Base-by-base conservation (phyloP, 2,329 filamentous ascomycete species). In the Sclerotinia trifoliorum region DNA sequence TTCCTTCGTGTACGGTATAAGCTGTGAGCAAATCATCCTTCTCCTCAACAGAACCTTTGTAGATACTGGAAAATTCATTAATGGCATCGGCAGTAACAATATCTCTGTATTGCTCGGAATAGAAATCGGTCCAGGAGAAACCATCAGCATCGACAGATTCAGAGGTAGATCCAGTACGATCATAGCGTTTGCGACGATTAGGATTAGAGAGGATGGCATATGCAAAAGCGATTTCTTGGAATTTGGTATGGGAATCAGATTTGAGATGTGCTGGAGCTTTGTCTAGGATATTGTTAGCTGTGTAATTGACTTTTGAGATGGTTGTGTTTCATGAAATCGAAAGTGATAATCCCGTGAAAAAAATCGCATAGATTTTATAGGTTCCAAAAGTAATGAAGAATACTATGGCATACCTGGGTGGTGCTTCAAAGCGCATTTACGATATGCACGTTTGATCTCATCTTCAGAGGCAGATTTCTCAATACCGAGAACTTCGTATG, bases 81-180 rank as follows among this genome's bases (percentile, higher is more conserved):
- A 99, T 94, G 5, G 87, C 86, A 70, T 92, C 88, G 3, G 84
- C 81, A 24, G 88, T 93, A 63, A 99, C 84, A 35, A 92, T 84
- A 68, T 94, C 89, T 62, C 86, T 86, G 78, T 90, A 97, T 75
- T 97, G 93, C 72, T 90, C 88, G 66, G 89, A 87, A 83, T 96
- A 99, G 82, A 93, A 99, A 60, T 91, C 89, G 66, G 86, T 84
- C 95, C 95, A 99, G 82, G 92, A 87, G 81, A 98, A 99, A 66
- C 90, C 91, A 69, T 92, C 89, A 77, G 93, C 90, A 44, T 90
- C 85, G 29, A 96, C 86, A 11, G 88, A 89, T 77, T 97, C 94
- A 15, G 91, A 88, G 0, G 94, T 98, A 67, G 90, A 95, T 66
- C 95, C 95, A 0, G 94, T 98, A 65, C 86, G 84, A 77, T 99